These are phyloP conservation scores for Annulohypoxylon stygium DNA, from an alignment of 495 filamentous ascomycete genomes.

Conservation along the genomic window DNA sequence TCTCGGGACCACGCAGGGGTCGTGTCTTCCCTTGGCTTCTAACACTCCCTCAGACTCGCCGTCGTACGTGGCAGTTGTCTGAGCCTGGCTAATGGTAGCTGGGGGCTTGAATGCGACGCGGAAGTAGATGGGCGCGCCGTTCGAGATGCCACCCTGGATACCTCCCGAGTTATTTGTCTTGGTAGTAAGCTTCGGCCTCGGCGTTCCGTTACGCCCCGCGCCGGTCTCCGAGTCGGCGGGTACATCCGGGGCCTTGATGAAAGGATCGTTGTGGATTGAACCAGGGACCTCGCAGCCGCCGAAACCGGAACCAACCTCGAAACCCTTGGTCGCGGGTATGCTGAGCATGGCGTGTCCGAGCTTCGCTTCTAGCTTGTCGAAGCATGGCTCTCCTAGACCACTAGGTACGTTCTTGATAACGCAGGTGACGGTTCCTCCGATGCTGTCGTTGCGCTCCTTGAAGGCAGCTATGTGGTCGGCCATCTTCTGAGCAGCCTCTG, in stretches of 20 bases:
- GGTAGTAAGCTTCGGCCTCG: conserved; percentile 75
- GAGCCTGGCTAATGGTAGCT: conserved; percentile 94
- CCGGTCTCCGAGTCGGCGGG: conserved; percentile 55
- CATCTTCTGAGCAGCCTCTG: conserved; percentile 75
- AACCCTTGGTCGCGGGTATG: conserved; percentile 96
- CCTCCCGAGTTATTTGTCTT: conserved; percentile 97
- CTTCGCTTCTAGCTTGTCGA: conserved; percentile 95
- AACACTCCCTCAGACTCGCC: conserved; percentile 77
- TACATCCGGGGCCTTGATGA: conserved; percentile 68
- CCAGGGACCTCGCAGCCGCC: conserved; percentile 88
- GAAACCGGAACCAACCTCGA: conserved; percentile 96
- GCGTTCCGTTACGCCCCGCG: conserved; percentile 53
- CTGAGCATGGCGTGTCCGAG: conserved; percentile 97
- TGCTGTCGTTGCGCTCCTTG: conserved; percentile 87
- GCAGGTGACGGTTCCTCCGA: conserved; percentile 95
- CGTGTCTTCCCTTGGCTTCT: conserved; percentile 95
- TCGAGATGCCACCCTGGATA: conserved; percentile 96
- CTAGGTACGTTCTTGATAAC: conserved; percentile 91
- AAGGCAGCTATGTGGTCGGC: conserved; percentile 82
- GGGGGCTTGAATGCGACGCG: conserved; percentile 95
- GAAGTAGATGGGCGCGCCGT: conserved; percentile 96
- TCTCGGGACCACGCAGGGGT: conserved; percentile 94
- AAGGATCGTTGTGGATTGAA: conserved; percentile 93
- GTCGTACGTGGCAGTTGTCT: conserved; percentile 85
- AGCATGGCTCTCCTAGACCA: conserved; percentile 93